phyloP scores from a whole-genome alignment of 306 rosid genomes.

The Gastrolobium bilobum region DNA sequence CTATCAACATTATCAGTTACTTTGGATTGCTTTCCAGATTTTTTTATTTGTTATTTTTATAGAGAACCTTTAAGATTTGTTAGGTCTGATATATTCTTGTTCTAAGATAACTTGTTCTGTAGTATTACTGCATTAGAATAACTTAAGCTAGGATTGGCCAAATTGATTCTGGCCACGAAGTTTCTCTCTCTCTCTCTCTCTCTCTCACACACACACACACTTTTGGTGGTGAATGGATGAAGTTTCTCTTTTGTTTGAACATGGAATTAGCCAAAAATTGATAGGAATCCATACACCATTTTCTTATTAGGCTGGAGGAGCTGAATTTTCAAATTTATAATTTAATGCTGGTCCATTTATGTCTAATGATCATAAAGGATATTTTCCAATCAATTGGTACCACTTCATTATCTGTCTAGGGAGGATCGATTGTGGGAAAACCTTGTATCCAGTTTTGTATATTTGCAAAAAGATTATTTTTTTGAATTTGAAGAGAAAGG shows the following conservation, averaged over 20 bases:
- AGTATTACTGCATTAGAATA: too few species aligned
- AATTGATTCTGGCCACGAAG: background rate
- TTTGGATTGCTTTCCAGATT: background rate
- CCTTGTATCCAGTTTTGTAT: too few species aligned
- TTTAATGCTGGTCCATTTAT: background rate
- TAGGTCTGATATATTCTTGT: background rate
- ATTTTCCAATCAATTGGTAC: background rate
- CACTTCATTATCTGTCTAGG: too few species aligned
- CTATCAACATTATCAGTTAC: background rate
- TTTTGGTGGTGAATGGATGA: background rate
- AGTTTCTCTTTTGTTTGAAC: background rate
- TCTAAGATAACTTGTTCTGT: too few species aligned
- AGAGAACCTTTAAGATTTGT: background rate
- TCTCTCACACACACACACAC: too few species aligned
- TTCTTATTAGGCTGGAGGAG: background rate
- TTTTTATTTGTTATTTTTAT: background rate
- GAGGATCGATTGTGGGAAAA: too few species aligned
- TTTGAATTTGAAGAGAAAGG: too few species aligned
- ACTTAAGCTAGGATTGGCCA: background rate
- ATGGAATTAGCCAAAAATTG: background rate
- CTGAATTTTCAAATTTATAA: background rate
- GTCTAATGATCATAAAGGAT: background rate
- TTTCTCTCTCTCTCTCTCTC: background rate
- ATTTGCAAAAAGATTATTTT: too few species aligned
- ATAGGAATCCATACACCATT: slow-evolving; percentile 2